Evolutionary conservation across 371 early-diverging fungal genomes (phyloP), one percentile per base, ranked within the genome.

Genomic region (Spiromyces aspiralis): DNA sequence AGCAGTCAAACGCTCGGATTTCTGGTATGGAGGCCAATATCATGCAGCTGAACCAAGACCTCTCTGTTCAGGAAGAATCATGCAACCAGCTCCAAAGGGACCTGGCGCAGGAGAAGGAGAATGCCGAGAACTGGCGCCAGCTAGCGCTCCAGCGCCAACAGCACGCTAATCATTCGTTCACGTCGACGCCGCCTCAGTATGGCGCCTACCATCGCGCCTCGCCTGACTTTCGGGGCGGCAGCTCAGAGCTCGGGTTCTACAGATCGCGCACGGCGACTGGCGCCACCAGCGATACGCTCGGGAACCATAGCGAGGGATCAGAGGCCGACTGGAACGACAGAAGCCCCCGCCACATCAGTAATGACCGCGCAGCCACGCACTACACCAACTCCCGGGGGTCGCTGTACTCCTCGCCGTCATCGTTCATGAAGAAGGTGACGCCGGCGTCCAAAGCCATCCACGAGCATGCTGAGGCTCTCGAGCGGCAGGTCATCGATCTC

Each of bases 301-400:
- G 35, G 35, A 35, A 35, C 35, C 35, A 6, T 10, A 35, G 35
- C 16, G 35, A 35, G 16, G 35, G 35, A 6, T 35, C 35, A 35
- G 35, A 35, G 16, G 35, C 16, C 6, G 35, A 35, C 16, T 35
- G 35, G 35, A 35, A 16, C 35, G 35, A 35, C 10, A 6, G 35
- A 10, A 35, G 35, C 43, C 53, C 12, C 58, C 79, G 79, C 48
- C 74, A 64, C 4, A 56, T 83, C 16, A 10, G 10, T 6, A 35
- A 6, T 10, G 10, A 6, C 16, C 35, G 16, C 10, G 10, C 6
- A 35, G 35, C 6, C 6, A 6, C 10, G 35, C 35, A 10, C 16
- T 16, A 10, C 35, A 35, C 6, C 16, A 16, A 6, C 35, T 16
- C 35, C 35, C 6, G 35, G 35, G 10, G 16, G 6, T 10, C 6